Conservation (phyloP, 495 filamentous ascomycete genomes). For the Aspergillus heteromorphus region DNA sequence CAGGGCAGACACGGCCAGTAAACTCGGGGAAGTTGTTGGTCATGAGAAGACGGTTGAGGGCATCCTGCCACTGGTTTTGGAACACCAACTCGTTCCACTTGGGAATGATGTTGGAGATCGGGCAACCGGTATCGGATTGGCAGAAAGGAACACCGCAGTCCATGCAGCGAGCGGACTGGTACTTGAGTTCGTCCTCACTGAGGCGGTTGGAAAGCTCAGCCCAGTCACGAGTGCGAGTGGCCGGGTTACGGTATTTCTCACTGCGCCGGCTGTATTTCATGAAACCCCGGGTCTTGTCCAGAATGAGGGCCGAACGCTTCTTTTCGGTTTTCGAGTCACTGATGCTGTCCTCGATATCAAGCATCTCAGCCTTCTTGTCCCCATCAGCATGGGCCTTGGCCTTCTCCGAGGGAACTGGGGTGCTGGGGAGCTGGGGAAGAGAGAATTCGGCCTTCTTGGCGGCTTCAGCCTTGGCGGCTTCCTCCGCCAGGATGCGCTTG, state of each 20-base stretch:
- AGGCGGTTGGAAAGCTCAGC: conserved; percentile 83
- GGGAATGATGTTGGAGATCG: conserved; percentile 98
- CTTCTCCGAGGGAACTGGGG: conserved; percentile 47
- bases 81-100: conserved; percentile 98
- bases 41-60: conserved; percentile 91
- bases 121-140: conserved; percentile 94
- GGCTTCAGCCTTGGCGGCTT: conserved; percentile 77
- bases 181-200: conserved; percentile 96
- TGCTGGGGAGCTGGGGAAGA: conserved; percentile 69
- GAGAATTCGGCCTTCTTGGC: conserved; percentile 81
- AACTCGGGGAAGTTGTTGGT: conserved; percentile 99
- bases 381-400: conserved; percentile 46
- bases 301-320: conserved; percentile 85
- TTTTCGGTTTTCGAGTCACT: conserved; percentile 82
- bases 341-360: conserved; percentile 94
- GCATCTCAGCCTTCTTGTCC: conserved; percentile 73
- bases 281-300: conserved; percentile 98
- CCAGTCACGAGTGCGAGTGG: conserved; percentile 91
- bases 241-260: conserved; percentile 89
- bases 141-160: conserved; percentile 99
- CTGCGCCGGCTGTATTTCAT: conserved; percentile 96
- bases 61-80: conserved; percentile 90
- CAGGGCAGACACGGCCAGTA: conserved; percentile 96
- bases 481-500: conserved; percentile 87
- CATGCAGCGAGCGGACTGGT: conserved; percentile 98